These are phyloP conservation scores for Cladosporium sp. DNA, from an alignment of 2,329 filamentous ascomycete species.

Conservation along the genomic window DNA sequence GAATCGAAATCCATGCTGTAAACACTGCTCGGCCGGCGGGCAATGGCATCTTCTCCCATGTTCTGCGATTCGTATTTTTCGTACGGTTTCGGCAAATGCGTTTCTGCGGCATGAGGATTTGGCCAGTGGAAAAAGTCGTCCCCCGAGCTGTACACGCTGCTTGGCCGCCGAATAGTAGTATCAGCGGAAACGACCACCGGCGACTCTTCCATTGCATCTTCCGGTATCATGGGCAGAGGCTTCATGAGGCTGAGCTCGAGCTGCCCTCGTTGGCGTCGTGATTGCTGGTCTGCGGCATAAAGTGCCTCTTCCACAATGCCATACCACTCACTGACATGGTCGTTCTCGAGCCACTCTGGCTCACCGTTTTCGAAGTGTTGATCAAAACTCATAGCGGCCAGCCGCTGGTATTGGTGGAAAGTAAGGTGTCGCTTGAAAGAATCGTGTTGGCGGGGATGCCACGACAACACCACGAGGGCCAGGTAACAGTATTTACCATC, in stretches of 20 bases:
- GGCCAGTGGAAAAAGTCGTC: not conserved
- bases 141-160: not conserved
- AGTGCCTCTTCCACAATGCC: slow-evolving; percentile 5
- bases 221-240: slow-evolving; percentile 3
- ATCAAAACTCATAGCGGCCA: slow-evolving; percentile 10
- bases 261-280: not conserved
- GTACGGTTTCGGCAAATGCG: not conserved
- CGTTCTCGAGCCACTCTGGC: not conserved
- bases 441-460: not conserved
- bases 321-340: slow-evolving; percentile 4
- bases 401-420: not conserved
- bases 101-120: not conserved
- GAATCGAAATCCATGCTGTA: slow-evolving; percentile 6
- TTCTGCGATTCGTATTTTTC: not conserved
- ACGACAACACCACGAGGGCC: not conserved
- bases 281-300: slow-evolving; percentile 1
- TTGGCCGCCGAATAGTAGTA: not conserved
- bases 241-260: slow-evolving; percentile 2
- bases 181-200: no score
- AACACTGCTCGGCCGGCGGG: not conserved
- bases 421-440: not conserved
- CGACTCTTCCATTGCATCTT: not conserved
- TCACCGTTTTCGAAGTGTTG: slow-evolving; percentile 3
- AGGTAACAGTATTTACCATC: not conserved
- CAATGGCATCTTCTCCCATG: not conserved